A percentile compares a stretch with the other conserved stretches of the same genome.
Evolutionary conservation across 768 basidiomycete species (phyloP).

Genomic region (Rubroboletus satanas): DNA sequence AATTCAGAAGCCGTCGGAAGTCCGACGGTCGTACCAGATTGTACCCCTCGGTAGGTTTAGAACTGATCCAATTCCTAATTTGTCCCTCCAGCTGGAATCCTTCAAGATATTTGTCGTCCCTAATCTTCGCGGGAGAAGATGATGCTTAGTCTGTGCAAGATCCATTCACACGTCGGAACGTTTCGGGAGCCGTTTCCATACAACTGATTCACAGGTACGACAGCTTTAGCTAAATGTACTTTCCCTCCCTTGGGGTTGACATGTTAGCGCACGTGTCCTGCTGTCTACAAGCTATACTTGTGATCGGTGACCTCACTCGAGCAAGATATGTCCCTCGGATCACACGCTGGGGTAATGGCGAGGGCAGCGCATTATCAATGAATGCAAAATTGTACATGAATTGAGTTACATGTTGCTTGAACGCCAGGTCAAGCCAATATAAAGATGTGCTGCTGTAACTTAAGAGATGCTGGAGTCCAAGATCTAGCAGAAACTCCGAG

Average conservation of each 20-base stretch:
- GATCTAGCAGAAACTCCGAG: slow-evolving; percentile 8
- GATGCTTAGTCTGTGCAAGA: background rate
- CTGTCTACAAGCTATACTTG: background rate
- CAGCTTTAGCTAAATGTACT: slow-evolving; percentile 7
- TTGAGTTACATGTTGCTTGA: slow-evolving; percentile 25
- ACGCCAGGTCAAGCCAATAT: slow-evolving; percentile 7
- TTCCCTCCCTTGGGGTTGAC: background rate
- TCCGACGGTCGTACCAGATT: slow-evolving; percentile 1
- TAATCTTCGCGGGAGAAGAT: slow-evolving; percentile 30
- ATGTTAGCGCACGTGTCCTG: slow-evolving; percentile 8
- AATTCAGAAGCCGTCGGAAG: slow-evolving; percentile 3
- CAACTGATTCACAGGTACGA: slow-evolving; percentile 5
- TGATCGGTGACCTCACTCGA: slow-evolving; percentile 14
- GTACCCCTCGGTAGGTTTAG: background rate
- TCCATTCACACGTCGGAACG: slow-evolving; percentile 21
- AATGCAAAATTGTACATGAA: slow-evolving; percentile 9
- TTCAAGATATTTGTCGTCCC: background rate
- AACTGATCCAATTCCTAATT: background rate
- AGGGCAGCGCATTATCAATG: background rate
- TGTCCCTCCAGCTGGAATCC: background rate
- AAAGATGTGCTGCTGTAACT: slow-evolving; percentile 12
- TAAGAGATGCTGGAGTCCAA: slow-evolving; percentile 10
- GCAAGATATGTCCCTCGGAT: background rate
- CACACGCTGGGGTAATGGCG: background rate
- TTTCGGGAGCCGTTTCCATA: slow-evolving; percentile 4